phyloP scores from a whole-genome alignment of 2,329 filamentous ascomycete species.

The Pseudofabraea citricarpa region DNA sequence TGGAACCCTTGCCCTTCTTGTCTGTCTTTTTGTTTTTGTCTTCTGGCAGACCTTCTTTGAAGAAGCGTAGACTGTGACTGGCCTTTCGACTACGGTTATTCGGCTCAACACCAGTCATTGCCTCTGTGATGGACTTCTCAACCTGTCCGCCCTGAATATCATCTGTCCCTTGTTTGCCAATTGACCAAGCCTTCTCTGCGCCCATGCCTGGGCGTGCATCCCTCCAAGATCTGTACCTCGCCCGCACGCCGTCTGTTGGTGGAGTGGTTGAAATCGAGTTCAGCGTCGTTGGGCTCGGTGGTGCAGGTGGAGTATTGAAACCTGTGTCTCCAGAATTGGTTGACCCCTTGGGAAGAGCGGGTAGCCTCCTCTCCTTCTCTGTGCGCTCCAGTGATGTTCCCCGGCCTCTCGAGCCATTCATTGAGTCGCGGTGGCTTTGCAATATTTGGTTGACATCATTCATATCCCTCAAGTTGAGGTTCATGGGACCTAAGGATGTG shows the following conservation, averaged over 20 bases:
- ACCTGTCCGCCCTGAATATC: slow-evolving; percentile 56
- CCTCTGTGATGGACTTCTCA: slow-evolving; percentile 60
- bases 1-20: slow-evolving; percentile 24
- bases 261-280: slow-evolving; percentile 19
- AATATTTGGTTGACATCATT: slow-evolving; percentile 33
- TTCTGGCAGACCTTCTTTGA: slow-evolving; percentile 60
- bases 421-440: slow-evolving; percentile 30
- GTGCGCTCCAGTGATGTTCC: slow-evolving; percentile 39
- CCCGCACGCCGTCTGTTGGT: slow-evolving; percentile 25
- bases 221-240: slow-evolving; percentile 28
- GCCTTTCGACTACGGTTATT: slow-evolving; percentile 63
- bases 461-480: slow-evolving; percentile 16
- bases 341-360: slow-evolving; percentile 25
- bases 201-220: slow-evolving; percentile 16
- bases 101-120: slow-evolving; percentile 55
- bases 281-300: slow-evolving; percentile 12
- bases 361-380: slow-evolving; percentile 34
- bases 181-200: slow-evolving; percentile 59
- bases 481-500: slow-evolving; percentile 6
- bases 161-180: slow-evolving; percentile 48
- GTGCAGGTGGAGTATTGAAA: slow-evolving; percentile 20
- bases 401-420: slow-evolving; percentile 24
- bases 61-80: slow-evolving; percentile 62
- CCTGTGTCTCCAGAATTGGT: slow-evolving; percentile 30
- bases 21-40: slow-evolving; percentile 53